These are phyloP conservation scores for Pseudohalonectria lignicola DNA, from an alignment of 2,329 filamentous ascomycete genomes.

Conservation along the genomic window DNA sequence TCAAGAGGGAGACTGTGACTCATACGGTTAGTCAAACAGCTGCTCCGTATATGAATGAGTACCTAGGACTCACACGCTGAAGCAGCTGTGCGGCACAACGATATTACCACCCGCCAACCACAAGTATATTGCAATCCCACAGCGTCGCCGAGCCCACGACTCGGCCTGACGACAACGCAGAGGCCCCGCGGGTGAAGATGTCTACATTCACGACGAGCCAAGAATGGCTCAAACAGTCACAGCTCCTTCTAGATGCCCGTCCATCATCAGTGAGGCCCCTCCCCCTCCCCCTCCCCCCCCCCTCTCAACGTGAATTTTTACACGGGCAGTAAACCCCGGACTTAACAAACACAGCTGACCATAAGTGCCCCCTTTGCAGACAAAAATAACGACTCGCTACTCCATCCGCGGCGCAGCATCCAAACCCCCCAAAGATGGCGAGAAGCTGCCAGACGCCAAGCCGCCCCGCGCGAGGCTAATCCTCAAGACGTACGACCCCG, in stretches of 20 bases:
- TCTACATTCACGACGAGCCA: slow-evolving; percentile 71
- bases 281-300: slow-evolving; percentile 1
- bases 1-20: no score
- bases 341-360: slow-evolving; percentile 3
- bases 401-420: slow-evolving; percentile 43
- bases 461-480: slow-evolving; percentile 59
- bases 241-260: slow-evolving; percentile 73
- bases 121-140: no score
- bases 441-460: slow-evolving; percentile 17
- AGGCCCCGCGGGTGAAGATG: no score
- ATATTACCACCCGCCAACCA: no score
- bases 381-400: slow-evolving; percentile 88
- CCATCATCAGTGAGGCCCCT: slow-evolving; percentile 60
- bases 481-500: slow-evolving; percentile 83
- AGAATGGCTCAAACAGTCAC: slow-evolving; percentile 84
- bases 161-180: no score
- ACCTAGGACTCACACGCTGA: no score
- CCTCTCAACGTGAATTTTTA: no score
- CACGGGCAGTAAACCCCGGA: no score
- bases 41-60: no score
- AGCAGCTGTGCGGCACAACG: no score
- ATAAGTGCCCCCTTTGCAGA: slow-evolving; percentile 38
- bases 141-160: no score
- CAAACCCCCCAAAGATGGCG: slow-evolving; percentile 9
- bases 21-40: no score